Evolutionary conservation across 2,329 filamentous ascomycete species (phyloP), one percentile per base, ranked within the genome.

Genomic region (Exophiala oligosperma): DNA sequence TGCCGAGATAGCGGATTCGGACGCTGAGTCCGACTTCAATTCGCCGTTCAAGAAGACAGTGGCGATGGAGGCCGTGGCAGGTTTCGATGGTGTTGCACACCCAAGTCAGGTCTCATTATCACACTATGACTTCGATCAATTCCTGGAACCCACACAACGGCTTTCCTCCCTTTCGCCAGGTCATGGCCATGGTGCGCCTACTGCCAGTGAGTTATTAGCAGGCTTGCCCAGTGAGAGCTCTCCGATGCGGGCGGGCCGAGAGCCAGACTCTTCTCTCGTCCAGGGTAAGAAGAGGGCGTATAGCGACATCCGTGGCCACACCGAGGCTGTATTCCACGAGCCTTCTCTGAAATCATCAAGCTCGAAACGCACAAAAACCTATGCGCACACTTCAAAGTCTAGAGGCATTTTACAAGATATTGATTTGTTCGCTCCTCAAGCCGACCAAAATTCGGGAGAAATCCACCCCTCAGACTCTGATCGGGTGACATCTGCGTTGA

Each of bases 1-100:
- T 49, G 48, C 48, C 41, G 65, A 66, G 47, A 66, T 67, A 38
- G 64, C 65, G 21, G 65, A 67, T 53, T 67, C 65, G 38, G 65
- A 67, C 43, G 64, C 41, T 44, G 65, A 67, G 41, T 60, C 62
- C 38, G 64, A 67, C 17, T 44, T 62, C 38, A 41, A 52, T 52
- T 60, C 58, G 21, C 59, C 55, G 14, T 6, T 41, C 5, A 64
- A 50, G 28, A 23, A 26, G 23, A 38, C 47, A 21, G 23, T 41
- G 11, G 24, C 26, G 28, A 21, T 21, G 28, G 38, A 51, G 14
- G 28, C 32, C 17, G 41, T 26, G 40, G 40, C 40, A 2, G 40
- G 21, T 14, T 23, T 17, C 32, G 47, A 21, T 44, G 52, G 14
- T 23, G n/a, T 23, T 21, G 40, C 29, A 21, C 23, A 29, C 29